These are phyloP conservation scores for Citropsis articulata DNA, from an alignment of 345 rosid species.

Conservation along the genomic window DNA sequence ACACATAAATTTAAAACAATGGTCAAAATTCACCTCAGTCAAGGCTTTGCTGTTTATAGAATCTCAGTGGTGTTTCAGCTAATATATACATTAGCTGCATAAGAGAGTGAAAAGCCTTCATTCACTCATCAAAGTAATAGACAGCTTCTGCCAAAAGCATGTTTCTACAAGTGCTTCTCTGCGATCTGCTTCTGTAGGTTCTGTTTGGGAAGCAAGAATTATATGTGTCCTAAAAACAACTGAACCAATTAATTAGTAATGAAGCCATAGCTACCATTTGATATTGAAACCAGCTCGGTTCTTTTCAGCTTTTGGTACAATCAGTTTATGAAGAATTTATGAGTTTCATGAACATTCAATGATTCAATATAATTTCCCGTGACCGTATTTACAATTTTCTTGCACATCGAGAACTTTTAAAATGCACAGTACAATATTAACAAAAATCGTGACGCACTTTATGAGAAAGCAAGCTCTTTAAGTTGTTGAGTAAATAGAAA, in stretches of 20 bases:
- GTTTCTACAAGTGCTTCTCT: background rate
- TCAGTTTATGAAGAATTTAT: background rate
- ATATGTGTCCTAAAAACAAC: background rate
- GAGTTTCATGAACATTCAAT: constrained; percentile 22
- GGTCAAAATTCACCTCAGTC: constrained; percentile 10
- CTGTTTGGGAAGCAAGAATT: background rate
- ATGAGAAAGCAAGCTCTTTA: background rate
- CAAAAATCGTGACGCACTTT: background rate
- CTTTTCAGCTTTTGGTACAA: background rate
- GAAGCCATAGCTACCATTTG: background rate
- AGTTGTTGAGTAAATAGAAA: no score
- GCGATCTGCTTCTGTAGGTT: background rate
- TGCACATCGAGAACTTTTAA: background rate
- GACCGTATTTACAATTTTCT: constrained; percentile 11
- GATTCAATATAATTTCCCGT: constrained; percentile 1
- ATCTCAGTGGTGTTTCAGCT: background rate
- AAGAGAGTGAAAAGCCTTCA: background rate
- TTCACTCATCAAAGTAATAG: constrained; percentile 7
- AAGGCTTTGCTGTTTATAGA: background rate
- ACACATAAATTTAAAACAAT: background rate
- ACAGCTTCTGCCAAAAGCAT: background rate
- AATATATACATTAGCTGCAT: no score
- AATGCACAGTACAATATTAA: background rate
- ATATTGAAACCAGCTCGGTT: background rate
- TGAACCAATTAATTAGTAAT: no score